A percentile compares a stretch with the other conserved stretches of the same genome.
These are phyloP conservation scores for Cyclotella kingstonii DNA, from an alignment of 108 stramenopile genomes.

Conservation along the genomic window DNA sequence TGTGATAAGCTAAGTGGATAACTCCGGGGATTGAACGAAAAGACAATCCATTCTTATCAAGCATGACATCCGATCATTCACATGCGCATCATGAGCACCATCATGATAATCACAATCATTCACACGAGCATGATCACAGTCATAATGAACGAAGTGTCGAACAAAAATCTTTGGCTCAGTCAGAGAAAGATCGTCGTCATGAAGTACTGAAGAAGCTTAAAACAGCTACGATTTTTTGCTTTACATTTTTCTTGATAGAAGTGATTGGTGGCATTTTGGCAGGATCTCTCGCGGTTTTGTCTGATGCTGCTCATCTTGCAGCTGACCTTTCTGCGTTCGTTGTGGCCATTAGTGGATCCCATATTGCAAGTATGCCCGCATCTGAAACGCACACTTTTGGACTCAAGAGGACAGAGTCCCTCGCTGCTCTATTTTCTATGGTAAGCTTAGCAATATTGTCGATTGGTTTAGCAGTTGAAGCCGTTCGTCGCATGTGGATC, in stretches of 20 bases:
- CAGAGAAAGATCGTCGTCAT: slow-evolving; percentile 39
- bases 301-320: slow-evolving; percentile 88
- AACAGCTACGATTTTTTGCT: slow-evolving; percentile 62
- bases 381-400: slow-evolving; percentile 87
- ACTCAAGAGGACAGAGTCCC: slow-evolving; percentile 85
- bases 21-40: too few species aligned
- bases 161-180: not conserved
- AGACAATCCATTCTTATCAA: not conserved
- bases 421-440: slow-evolving; percentile 89
- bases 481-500: slow-evolving; percentile 57
- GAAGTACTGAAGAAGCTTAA: slow-evolving; percentile 63
- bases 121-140: slow-evolving; percentile 15
- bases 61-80: slow-evolving; percentile 7
- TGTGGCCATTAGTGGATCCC: slow-evolving; percentile 78
- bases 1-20: too few species aligned
- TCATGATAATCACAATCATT: slow-evolving; percentile 2
- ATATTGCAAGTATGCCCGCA: slow-evolving; percentile 77
- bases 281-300: slow-evolving; percentile 76
- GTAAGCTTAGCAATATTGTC: slow-evolving; percentile 76
- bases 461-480: slow-evolving; percentile 72
- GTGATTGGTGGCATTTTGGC: slow-evolving; percentile 70
- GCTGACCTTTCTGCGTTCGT: slow-evolving; percentile 76
- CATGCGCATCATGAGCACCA: slow-evolving; percentile 16
- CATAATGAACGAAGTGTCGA: not conserved
- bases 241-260: slow-evolving; percentile 72